Evolutionary conservation across 1,139 yeast species (phyloP).

Genomic region (Protomyces inouyei): DNA sequence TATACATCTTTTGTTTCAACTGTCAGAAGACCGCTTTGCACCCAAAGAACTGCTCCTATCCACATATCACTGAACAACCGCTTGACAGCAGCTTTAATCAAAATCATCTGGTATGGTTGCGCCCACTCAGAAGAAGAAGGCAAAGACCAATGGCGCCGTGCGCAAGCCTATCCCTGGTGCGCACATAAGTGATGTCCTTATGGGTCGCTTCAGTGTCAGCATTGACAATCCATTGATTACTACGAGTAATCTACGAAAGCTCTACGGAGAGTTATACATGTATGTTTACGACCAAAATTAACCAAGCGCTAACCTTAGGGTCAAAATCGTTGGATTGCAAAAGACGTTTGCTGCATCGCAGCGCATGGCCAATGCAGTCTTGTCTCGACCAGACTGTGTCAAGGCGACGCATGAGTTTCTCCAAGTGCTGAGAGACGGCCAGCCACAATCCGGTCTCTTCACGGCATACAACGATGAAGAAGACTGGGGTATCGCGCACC

Average conservation of each 20-base stretch:
- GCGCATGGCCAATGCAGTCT: slow-evolving; percentile 9
- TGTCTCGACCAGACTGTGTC: slow-evolving; percentile 8
- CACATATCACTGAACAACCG: no score
- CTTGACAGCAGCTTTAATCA: no score
- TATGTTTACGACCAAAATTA: not conserved
- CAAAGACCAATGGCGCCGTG: not conserved
- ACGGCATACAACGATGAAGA: slow-evolving; percentile 24
- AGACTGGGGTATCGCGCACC: slow-evolving; percentile 27
- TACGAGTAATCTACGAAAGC: not conserved
- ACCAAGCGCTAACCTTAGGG: not conserved
- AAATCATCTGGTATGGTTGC: not conserved
- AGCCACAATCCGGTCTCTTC: slow-evolving; percentile 11
- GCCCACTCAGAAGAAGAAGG: not conserved
- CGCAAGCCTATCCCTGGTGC: not conserved
- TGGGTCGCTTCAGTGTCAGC: not conserved
- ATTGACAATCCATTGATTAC: not conserved
- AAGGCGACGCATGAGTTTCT: slow-evolving; percentile 12
- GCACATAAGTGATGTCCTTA: not conserved
- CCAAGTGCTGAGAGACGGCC: slow-evolving; percentile 7
- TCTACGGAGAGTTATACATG: not conserved
- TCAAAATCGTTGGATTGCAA: not conserved
- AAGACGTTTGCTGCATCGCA: not conserved
- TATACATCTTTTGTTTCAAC: no score
- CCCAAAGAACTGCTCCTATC: no score
- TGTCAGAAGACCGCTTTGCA: no score